Evolutionary conservation across 495 filamentous ascomycete species (phyloP), one percentile per base, ranked within the genome.

Genomic region (Letharia lupina): DNA sequence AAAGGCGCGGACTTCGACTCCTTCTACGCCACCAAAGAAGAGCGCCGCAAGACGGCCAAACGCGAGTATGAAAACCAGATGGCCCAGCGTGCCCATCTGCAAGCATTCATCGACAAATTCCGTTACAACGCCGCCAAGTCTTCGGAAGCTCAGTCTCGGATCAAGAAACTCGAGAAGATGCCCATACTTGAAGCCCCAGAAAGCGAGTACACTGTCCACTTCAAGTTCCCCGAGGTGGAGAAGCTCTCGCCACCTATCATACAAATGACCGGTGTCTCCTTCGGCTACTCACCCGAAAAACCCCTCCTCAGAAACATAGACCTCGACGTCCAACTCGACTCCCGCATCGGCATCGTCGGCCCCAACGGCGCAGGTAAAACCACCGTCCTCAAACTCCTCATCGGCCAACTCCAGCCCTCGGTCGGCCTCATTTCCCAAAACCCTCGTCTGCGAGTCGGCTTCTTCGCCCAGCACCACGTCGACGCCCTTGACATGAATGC

Each of bases 321-420:
- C 70, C 82, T 99, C 15, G 92, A 96, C 75, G 94, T 99, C 16
- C 94, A 98, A 73, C 88, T 99, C 28, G 95, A 99, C 74, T 98
- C 94, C 4, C 89, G 94, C 47, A 98, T 98, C 71, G 94, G 95
- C 70, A 99, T 99, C 72, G 92, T 99, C 12, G 95, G 95, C 20
- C 95, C 95, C 68, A 99, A 99, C 81, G 93, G 94, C 76, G 93
- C 95, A 41, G 94, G 94, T 81, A 99, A 99, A 77, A 99, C 94
- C 3, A 99, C 94, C 0, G 87, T 97, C 18, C 80, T 99, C 67
- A 96, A 96, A 73, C 84, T 99, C 5, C 87, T 99, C 64, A 96
- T 94, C 70, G 91, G 91, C 65, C 88, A 91, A 71, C 83, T 99
- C 4, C 70, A 84, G 63, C 84, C 94, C 4, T 89, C 88, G 1